Base-by-base conservation (phyloP, 1,284 basidiomycete genomes). In the Austroboletus niveus region DNA sequence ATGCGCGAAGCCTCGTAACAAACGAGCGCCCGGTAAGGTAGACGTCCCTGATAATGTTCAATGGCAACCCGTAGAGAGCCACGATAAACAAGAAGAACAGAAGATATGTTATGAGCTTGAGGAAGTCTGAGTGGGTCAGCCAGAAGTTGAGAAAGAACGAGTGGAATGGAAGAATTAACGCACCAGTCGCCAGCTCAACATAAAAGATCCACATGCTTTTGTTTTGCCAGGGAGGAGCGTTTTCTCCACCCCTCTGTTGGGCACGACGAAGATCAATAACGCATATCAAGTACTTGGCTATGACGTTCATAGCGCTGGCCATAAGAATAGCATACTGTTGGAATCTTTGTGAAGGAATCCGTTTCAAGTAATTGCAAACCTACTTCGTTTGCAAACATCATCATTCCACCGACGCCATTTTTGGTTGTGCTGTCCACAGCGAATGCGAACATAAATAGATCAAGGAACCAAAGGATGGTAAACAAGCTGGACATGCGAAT, bases 141-240 rank as follows among this genome's bases (percentile, higher is more conserved):
- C 35, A 22, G 36, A 39, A 29, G 32, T 42, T 47, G 48, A 51
- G 45, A 44, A 20, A 46, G 52, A 20, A 17, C 4, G 5, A 47
- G 45, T 43, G 54, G 9, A 42, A 42, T 44, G 62, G 75, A 35
- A 48, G 32, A 17, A n/a, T 47, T 38, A 31, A 64, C 63, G 49
- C 60, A 92, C 93, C 92, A 45, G 94, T 95, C n/a, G 80, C 77
- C 41, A 98, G 75, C 62, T 98, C 96, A 57, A 98, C 85, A 66
- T 97, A 98, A 74, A 98, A 97, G 14, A 93, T 77, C 76, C 87
- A 96, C 85, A 98, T 96, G 74, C 92, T 95, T 78, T 99, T 99
- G 64, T 91, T 87, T 70, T 99, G 95, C 97, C 96, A 99, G 44
- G 87, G 83, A 52, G 92, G 91, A 0, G 92, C 92, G 65, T 90